Evolutionary conservation across 352 stramenopile species (phyloP).

Genomic region (Globisporangium emineosum): DNA sequence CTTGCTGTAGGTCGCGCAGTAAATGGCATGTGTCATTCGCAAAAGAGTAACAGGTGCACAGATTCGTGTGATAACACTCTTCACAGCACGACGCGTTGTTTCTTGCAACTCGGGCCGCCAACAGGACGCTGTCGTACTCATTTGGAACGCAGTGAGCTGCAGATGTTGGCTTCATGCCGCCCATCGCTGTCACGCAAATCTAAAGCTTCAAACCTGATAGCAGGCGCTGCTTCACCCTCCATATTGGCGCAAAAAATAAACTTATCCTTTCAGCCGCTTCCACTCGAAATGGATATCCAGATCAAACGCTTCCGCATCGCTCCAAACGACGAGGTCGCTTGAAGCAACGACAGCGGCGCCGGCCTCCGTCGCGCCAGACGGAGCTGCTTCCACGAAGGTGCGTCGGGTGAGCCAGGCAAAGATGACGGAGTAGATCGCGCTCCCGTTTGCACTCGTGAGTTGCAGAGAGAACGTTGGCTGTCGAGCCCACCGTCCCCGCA

Average conservation of each 20-base stretch:
- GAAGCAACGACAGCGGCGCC: background rate
- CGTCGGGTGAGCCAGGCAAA: conserved; percentile 9
- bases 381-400: conserved; percentile 2
- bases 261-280: conserved; percentile 18
- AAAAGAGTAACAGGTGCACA: conserved; percentile 15
- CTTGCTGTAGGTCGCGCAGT: conserved; percentile 17
- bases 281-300: conserved; percentile 17
- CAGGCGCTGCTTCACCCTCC: background rate
- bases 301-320: conserved; percentile 16
- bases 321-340: conserved; percentile 4
- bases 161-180: background rate
- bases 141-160: conserved; percentile 6
- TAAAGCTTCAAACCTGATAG: conserved; percentile 10
- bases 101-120: background rate
- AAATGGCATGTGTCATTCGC: conserved; percentile 10
- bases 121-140: conserved; percentile 7
- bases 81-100: conserved; percentile 18
- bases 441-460: background rate
- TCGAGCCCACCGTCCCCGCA: conserved; percentile 15
- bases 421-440: background rate
- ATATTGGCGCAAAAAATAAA: background rate
- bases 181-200: conserved; percentile 24
- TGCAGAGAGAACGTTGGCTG: conserved; percentile 2
- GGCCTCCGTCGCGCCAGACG: background rate
- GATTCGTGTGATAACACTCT: conserved; percentile 11